A percentile compares a stretch with the other conserved stretches of the same genome.
These are phyloP conservation scores for Quercus lobata DNA, from an alignment of 331 rosid genomes.

Conservation along the genomic window DNA sequence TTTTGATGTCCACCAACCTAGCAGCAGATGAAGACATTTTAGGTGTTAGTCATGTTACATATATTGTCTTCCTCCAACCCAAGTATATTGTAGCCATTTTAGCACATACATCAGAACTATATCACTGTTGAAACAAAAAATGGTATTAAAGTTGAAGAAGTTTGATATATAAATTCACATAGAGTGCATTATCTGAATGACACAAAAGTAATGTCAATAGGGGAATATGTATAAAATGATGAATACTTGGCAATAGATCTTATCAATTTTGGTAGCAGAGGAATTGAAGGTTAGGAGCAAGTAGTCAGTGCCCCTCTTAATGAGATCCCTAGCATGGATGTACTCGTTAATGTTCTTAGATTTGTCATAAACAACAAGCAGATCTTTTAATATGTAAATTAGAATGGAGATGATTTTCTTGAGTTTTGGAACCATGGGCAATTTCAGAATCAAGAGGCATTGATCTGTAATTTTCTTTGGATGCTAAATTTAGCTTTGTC, in stretches of 20 bases:
- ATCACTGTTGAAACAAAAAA: too few species aligned
- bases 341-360: conserved; percentile 33
- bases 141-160: too few species aligned
- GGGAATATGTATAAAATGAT: neutral
- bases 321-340: conserved; percentile 44
- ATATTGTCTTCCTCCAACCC: too few species aligned
- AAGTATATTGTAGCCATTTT: too few species aligned
- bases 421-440: neutral
- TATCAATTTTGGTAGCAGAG: conserved; percentile 49
- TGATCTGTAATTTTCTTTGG: neutral
- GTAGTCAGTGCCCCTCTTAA: conserved; percentile 68
- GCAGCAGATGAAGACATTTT: neutral
- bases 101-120: too few species aligned
- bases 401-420: neutral
- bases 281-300: conserved; percentile 60
- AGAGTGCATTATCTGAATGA: too few species aligned
- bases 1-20: conserved; percentile 51
- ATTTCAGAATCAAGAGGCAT: neutral
- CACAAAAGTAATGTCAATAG: too few species aligned
- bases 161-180: too few species aligned
- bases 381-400: neutral
- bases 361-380: neutral
- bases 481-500: neutral
- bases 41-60: too few species aligned
- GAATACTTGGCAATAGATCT: conserved; percentile 47